Base-by-base conservation (phyloP, 495 filamentous ascomycete species). In the Echria macrotheca region DNA sequence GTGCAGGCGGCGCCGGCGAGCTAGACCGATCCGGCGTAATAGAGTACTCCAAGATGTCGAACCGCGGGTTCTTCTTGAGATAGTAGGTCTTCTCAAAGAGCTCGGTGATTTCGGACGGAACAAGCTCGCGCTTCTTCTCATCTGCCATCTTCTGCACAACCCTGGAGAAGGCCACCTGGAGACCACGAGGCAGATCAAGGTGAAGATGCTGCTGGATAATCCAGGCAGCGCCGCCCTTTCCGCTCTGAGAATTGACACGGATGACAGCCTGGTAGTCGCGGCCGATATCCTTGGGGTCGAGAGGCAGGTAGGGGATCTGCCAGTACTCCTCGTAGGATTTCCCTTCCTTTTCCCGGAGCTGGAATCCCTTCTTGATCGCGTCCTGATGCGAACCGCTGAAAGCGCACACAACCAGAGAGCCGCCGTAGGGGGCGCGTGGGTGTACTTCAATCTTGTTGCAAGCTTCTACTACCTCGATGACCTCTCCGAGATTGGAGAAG, bases 291-390 rank as follows among this genome's bases (percentile, higher is more conserved):
- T 86, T 76, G 2, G 91, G 91, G 60, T 96, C 91, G 38, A 97
- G 77, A 14, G 93, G 93, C 25, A 98, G 85, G 64, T 96, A 98
- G 2, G 91, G 93, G 38, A 98, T 44, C 50, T 77, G 69, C 79
- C 79, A 83, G 39, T 76, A 63, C 47, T 80, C 77, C 18, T 90
- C 79, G 46, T 81, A 71, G 5, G 68, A 70, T 43, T 77, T 75
- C 28, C 74, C 77, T 0, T 70, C 64, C 24, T 75, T 66, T 61
- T 90, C 75, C 37, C 91, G 83, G 19, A 73, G 60, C 54, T 83
- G 76, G 73, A 97, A 96, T 10, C 93, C 91, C 72, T 97, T 97
- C 73, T 95, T 95, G 71, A 98, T 96, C 29, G 93, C 93, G 58
- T 97, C 93, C 71, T 98, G 91, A 65, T 96, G 91, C 22, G 86